A percentile compares a stretch with the other conserved stretches of the same genome.
phyloP scores from a whole-genome alignment of 768 basidiomycete species.

The Boletus subparvulus region DNA sequence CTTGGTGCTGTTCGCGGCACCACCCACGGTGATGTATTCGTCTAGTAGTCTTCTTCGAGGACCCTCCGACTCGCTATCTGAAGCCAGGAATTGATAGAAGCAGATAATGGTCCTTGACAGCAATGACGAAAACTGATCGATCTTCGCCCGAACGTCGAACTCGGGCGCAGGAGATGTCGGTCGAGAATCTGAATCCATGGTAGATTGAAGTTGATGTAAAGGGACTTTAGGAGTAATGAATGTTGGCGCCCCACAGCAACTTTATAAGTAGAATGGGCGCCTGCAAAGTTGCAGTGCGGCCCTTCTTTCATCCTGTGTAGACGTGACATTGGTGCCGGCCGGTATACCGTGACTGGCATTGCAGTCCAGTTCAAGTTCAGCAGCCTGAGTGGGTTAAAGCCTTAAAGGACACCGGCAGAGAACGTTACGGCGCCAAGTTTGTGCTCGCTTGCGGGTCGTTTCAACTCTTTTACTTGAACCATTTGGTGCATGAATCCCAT shows the following conservation, averaged over 20 bases:
- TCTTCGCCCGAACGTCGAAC: conserved; percentile 21
- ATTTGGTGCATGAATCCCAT: background rate
- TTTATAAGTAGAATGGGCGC: conserved; percentile 9
- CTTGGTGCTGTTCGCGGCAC: conserved; percentile 25
- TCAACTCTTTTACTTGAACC: background rate
- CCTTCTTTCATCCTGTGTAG: background rate
- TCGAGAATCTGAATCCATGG: conserved; percentile 11
- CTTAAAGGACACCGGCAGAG: background rate
- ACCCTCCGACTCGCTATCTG: conserved; percentile 22
- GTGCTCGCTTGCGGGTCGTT: background rate
- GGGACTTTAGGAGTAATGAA: background rate
- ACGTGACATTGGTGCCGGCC: background rate
- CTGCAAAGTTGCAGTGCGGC: background rate
- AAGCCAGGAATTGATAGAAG: conserved; percentile 29
- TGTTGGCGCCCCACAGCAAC: conserved; percentile 5
- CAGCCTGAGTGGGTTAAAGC: background rate
- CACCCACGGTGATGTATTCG: conserved; percentile 30
- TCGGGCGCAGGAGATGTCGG: background rate
- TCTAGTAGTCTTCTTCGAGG: conserved; percentile 24
- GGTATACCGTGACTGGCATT: no score
- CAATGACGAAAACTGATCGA: conserved; percentile 22
- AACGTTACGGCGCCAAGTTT: background rate
- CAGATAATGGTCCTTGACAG: conserved; percentile 27
- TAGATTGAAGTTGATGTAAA: background rate
- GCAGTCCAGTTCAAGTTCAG: background rate